Base-by-base conservation (phyloP, 202 grass and related monocot genomes). In the Zoysia matrella region DNA sequence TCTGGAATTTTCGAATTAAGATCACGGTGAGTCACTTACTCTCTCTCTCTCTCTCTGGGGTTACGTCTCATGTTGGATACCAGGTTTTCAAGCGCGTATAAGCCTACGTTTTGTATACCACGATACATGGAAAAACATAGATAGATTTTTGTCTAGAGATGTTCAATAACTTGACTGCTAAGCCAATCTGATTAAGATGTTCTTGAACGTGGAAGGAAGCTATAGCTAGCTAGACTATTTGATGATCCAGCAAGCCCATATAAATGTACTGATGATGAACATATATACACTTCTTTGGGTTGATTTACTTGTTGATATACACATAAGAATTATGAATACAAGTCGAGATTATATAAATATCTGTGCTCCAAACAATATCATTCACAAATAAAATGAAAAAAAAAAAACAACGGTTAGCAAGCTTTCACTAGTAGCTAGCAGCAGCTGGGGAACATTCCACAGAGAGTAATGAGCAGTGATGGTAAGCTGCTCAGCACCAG, bases 401-500 rank as follows among this genome's bases (percentile, higher is more conserved):
- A 22, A 22, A 22, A 22, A 22, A 22, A 22, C 22, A 22, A 22
- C 22, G 22, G 22, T 22, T 22, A 22, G 72, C 73, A 73, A 71
- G 43, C 87, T 88, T 88, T 88, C 41, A 58, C 1, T 74, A 70
- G 70, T 41, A 54, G 74, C 47, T 22, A 72, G 48, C 54, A 50
- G 46, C 0, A 45, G 30, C 1, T 49, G 81, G 82, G 88, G 58
- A 83, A 87, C 88, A 90, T 83, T 86, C 88, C 88, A 83, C 84
- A 75, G 76, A 79, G 75, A 13, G 84, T 66, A 86, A 90, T 90
- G 88, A 90, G 88, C 83, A 62, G 49, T 82, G 78, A 80, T 39
- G 52, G 5, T 76, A 16, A 54, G 63, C 47, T 66, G 47, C 68
- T 55, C 47, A 65, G 47, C 75, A 77, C 55, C 36, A 76, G 18